Base-by-base conservation (phyloP, 305 asterid genomes). In the Withania somnifera region DNA sequence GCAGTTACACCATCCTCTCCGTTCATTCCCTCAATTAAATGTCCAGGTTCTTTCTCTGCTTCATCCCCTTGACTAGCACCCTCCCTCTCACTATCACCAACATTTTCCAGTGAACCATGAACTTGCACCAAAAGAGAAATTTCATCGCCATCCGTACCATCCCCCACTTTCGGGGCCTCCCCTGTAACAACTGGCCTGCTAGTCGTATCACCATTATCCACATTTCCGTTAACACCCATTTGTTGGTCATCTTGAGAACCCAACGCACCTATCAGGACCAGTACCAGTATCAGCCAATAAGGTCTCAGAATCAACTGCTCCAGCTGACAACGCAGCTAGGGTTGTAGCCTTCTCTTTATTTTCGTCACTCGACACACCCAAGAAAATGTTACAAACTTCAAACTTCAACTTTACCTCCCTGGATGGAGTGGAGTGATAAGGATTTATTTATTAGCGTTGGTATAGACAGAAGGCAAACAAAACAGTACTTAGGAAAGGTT, bases 281-380 rank as follows among this genome's bases (percentile, higher is more conserved):
- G 34, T 68, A 28, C 81, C 51, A 7, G 67, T 52, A 52, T 77
- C 85, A 68, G 67, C 80, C n/a, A 84, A 82, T 67, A 87, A 83
- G 87, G 89, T 80, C 79, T 82, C 69, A 28, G 82, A 47, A 9
- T 22, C 79, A 1, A 47, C 6, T 24, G 15, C 40, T 47, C 26
- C 58, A 50, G 61, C 79, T 47, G 26, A 47, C 38, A 71, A 14
- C 24, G 7, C 78, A 71, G 40, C 42, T 73, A 73, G 28, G 40
- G 8, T 47, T 50, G 26, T 28, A 6, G 10, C 50, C 22, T 50
- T 50, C 79, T 26, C 45, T 50, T 5, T 26, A 1, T 26, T 75
- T 75, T 50, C 26, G 17, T 50, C 79, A 30, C 57, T 75, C 61
- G 60, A 75, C 42, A 75, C 50, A 50, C 14, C 61, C 38, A n/a